Evolutionary conservation across 768 basidiomycete genomes (phyloP).

Genomic region (Suillus paluster): DNA sequence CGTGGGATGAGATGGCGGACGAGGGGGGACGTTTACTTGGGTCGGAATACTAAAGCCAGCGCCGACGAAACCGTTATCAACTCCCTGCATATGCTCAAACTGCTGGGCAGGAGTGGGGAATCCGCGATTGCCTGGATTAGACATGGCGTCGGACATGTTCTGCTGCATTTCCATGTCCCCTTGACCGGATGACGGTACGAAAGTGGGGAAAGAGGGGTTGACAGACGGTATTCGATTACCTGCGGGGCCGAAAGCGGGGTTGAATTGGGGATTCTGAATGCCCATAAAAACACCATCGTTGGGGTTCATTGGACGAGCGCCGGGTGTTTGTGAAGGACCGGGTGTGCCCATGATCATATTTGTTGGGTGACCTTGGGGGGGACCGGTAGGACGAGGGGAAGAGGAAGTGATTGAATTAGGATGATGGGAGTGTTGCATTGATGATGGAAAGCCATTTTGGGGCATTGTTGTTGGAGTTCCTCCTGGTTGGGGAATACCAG

Average conservation of each 20-base stretch:
- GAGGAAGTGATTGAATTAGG: conserved; percentile 31
- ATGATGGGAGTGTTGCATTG: conserved; percentile 34
- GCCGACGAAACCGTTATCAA: conserved; percentile 32
- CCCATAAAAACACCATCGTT: conserved; percentile 51
- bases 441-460: conserved; percentile 32
- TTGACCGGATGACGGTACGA: conserved; percentile 54
- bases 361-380: conserved; percentile 32
- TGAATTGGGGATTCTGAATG: conserved; percentile 42
- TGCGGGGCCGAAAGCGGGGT: conserved; percentile 35
- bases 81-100: conserved; percentile 57
- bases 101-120: conserved; percentile 69
- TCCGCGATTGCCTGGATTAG: conserved; percentile 38
- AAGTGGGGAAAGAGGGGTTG: conserved; percentile 46
- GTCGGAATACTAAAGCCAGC: conserved; percentile 40
- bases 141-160: conserved; percentile 43
- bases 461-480: conserved; percentile 34
- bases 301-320: conserved; percentile 46
- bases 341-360: conserved; percentile 37
- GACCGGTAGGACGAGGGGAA: conserved; percentile 34
- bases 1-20: conserved; percentile 50
- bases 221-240: conserved; percentile 39
- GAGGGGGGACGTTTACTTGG: conserved; percentile 44
- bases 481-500: conserved; percentile 33
- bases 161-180: conserved; percentile 50
- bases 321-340: conserved; percentile 33